Base-by-base conservation (phyloP, 768 basidiomycete species). In the Tephrocybe sp. region DNA sequence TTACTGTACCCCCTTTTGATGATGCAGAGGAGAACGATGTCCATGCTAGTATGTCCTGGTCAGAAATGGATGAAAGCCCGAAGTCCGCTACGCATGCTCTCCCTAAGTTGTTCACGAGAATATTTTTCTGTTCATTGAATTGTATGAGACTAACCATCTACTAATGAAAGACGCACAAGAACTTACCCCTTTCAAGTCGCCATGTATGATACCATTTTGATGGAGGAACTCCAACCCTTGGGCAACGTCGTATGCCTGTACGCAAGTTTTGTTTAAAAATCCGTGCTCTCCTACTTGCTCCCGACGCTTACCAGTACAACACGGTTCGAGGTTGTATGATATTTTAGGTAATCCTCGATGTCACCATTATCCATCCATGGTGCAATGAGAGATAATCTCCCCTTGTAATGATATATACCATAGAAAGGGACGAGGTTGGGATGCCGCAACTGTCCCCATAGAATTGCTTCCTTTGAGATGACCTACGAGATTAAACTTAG, bases 141-240 rank as follows among this genome's bases (percentile, higher is more conserved):
- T 7, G 11, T 48, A n/a, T 23, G 22, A 33, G 6, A n/a, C n/a
- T 10, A 30, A 20, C 3, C n/a, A n/a, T n/a, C n/a, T n/a, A n/a
- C n/a, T n/a, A n/a, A n/a, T n/a, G n/a, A n/a, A 41, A 45, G 9
- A 17, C 12, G 30, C n/a, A n/a, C n/a, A 16, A 11, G 14, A 3
- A 26, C 61, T 51, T 46, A 74, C 74, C 17, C 71, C 74, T 48
- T 73, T 74, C 16, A 78, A 60, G 43, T 78, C 75, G 1, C 75
- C 75, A 41, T 75, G 77, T 12, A 75, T 65, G 23, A 78, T 65
- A 4, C 61, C 55, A 42, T 62, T 58, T 8, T 55, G 56, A 47
- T 71, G 71, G 12, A 72, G 58, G 53, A 70, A 70, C 2, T 57
- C 42, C 4, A 71, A 48, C 2, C 71, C 71, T 36, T 51, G 42